Evolutionary conservation across 352 stramenopile genomes (phyloP), one percentile per base, ranked within the genome.

Genomic region (Phytophthora cactorum): DNA sequence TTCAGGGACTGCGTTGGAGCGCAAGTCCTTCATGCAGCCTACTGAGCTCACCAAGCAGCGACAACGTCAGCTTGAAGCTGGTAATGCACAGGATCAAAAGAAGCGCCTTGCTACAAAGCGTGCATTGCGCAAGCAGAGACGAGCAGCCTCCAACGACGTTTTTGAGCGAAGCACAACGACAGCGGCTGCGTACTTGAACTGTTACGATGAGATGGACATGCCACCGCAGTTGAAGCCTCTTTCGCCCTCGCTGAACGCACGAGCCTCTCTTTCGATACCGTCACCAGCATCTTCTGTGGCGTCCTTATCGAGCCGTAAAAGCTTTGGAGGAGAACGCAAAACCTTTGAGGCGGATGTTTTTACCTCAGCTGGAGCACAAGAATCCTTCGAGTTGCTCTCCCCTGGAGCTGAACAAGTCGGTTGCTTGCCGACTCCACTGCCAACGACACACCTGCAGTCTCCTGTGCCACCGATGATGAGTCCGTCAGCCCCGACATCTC

Each of bases 11-110:
- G 41, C 57, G 3, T 64, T 89, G 47, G 77, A 79, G 51, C 60
- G 28, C 49, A 92, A 88, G 70, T 87, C 76, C 25, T 92, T 89
- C 45, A 75, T 81, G 68, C 79, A 88, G 52, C 71, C 76, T 12
- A 89, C 81, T n/a, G 83, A 89, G 53, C 66, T 81, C 9, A 58
- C 63, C 27, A 81, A 72, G 36, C 70, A 84, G 41, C 69, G 66
- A 11, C 73, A 81, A 52, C 71, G 63, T 29, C 70, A 79, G 34
- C 15, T 59, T 29, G 59, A 79, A 34, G 47, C 54, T 9, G 58
- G 68, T 22, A 54, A 49, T 38, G 50, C 53, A 47, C 63, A 64
- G 39, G 41, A 66, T 27, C 43, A 70, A 43, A 74, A 66, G 46
- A 76, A 75, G 27, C 61, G 67, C 14, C 53, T 75, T 25, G 68